Base-by-base conservation (phyloP, 139 green algal genomes). In the Chlorella sp. region DNA sequence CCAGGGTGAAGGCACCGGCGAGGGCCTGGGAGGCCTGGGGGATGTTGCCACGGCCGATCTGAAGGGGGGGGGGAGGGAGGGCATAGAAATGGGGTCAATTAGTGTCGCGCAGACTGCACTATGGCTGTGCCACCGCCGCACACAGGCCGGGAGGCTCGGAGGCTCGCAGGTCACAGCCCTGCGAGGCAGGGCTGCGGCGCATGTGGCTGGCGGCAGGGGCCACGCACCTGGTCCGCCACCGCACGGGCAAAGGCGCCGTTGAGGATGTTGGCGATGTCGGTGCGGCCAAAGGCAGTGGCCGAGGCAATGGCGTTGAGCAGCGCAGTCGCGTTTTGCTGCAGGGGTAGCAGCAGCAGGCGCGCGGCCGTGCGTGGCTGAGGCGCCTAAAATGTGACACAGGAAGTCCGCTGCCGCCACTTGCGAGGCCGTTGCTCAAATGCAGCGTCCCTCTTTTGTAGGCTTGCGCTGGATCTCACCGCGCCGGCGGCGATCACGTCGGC, bases 231-330 rank as follows among this genome's bases (percentile, higher is more conserved):
- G 29, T 67, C 60, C 35, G 60, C 60, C 17, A 67, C 60, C 2
- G 60, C 36, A 4, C 60, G 60, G 19, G 36, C 60, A 45, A 31
- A 67, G 60, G 60, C 60, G 14, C 17, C 14, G 25, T 67, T 15
- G 19, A 67, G 31, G 3, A 48, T 9, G 14, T 23, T 46, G 3
- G 60, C 5, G 36, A 66, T 66, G 60, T 45, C 33, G 59, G 60
- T 5, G 17, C 31, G 60, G 14, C 31, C 60, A 67, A 33, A 42
- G 60, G 31, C 29, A 14, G 36, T 42, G 35, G 29, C 60, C 5
- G 60, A 48, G 60, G 60, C 60, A 31, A 67, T 67, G 60, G 60
- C 60, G 36, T 67, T 67, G 19, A 67, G 60, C 11, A 67, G 60
- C 19, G 35, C 31, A 5, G 36, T 46, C 17, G 25, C 60, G 36